phyloP scores from a whole-genome alignment of 768 basidiomycete species.

The Tulasnella sp. region DNA sequence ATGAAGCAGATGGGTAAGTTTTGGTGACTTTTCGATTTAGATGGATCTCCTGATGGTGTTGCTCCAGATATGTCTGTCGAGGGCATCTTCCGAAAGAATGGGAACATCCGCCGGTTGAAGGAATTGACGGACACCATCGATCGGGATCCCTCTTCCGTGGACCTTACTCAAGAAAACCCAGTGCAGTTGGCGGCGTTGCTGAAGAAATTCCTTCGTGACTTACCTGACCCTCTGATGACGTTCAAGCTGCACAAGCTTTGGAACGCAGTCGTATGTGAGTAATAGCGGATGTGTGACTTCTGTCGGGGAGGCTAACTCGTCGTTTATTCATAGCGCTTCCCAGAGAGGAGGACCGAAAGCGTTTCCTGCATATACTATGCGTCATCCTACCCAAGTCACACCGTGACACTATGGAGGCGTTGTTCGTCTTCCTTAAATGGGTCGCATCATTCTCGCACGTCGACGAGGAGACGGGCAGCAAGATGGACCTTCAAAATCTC shows the following conservation, averaged over 20 bases:
- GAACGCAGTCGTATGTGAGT: constrained; percentile 77
- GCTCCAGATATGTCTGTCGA: constrained; percentile 90
- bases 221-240: constrained; percentile 93
- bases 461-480: constrained; percentile 93
- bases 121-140: constrained; percentile 88
- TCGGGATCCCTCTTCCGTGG: constrained; percentile 83
- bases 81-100: constrained; percentile 97
- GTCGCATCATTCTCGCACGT: constrained; percentile 98
- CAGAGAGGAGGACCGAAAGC: constrained; percentile 61
- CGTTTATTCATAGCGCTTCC: constrained; percentile 42
- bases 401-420: constrained; percentile 93
- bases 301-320: neutral
- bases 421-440: constrained; percentile 99
- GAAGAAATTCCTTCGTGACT: constrained; percentile 92
- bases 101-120: constrained; percentile 87
- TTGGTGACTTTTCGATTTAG: neutral
- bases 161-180: constrained; percentile 86
- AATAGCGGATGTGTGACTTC: neutral
- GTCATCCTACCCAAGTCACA: constrained; percentile 84
- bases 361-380: constrained; percentile 73
- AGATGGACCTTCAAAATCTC: constrained; percentile 94
- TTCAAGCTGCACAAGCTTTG: constrained; percentile 85
- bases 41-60: constrained; percentile 6
- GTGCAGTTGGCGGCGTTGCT: constrained; percentile 93
- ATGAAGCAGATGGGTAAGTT: no score